Conservation (phyloP, 805 yeast genomes). For the Kodamaea restingae region DNA sequence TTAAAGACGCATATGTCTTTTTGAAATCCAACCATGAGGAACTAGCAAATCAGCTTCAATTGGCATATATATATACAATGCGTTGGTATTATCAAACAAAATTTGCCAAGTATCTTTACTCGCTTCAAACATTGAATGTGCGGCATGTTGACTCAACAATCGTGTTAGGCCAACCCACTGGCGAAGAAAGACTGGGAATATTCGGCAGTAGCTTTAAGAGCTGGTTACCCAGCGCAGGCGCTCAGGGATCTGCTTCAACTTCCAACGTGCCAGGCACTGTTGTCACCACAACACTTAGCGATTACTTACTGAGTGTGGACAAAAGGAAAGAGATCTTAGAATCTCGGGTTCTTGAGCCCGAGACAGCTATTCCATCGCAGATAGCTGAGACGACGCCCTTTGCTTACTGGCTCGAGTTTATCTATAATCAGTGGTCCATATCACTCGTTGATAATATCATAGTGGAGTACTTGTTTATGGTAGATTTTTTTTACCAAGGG, state of each 20-base stretch:
- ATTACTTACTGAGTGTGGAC: conserved; percentile 50
- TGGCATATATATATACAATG: conserved; percentile 86
- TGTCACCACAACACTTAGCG: conserved; percentile 33
- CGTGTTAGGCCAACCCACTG: conserved; percentile 46
- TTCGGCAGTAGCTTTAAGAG: conserved; percentile 22
- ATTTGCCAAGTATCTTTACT: conserved; percentile 70
- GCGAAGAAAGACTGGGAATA: conserved; percentile 20
- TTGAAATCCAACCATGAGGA: conserved; percentile 51
- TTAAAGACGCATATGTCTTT: conserved; percentile 60
- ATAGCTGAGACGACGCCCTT: conserved; percentile 75
- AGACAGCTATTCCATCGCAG: conserved; percentile 69
- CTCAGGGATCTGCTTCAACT: conserved; percentile 5
- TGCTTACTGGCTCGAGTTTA: conserved; percentile 66
- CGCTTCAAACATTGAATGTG: conserved; percentile 61
- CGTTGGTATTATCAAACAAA: conserved; percentile 85
- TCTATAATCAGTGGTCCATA: conserved; percentile 66
- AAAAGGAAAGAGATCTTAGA: conserved; percentile 55
- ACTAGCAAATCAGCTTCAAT: conserved; percentile 66
- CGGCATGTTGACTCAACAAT: conserved; percentile 52
- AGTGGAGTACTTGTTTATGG: conserved; percentile 70
- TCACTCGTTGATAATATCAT: conserved; percentile 74
- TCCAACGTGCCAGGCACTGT: conserved; percentile 1
- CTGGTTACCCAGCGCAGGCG: conserved; percentile 18
- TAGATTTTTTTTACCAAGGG: conserved; percentile 61
- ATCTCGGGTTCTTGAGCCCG: conserved; percentile 31